Base-by-base conservation (phyloP, 768 basidiomycete genomes). In the Lanmaoa pseudosensibilis region DNA sequence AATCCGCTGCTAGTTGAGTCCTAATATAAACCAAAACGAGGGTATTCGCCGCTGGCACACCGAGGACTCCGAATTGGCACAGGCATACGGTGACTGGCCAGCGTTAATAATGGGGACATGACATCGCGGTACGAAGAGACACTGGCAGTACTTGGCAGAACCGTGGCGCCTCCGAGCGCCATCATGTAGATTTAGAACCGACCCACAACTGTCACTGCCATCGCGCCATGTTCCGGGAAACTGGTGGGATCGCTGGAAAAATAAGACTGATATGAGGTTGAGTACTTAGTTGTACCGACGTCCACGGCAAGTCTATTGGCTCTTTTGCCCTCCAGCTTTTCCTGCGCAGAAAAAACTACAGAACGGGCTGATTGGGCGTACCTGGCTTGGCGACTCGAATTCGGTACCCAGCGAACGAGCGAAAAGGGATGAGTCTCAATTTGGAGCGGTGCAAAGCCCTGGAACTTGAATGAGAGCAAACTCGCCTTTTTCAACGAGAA, bases 191-290 rank as follows among this genome's bases (percentile, higher is more conserved):
- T 6, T 27, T 27, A 27, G 27, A 27, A 27, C 27, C 27, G 27
- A 27, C 27, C 27, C n/a, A 27, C 27, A 27, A 27, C 2, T 27
- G 27, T 27, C 63, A 59, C 57, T 33, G 61, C 56, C 53, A 56
- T 58, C 36, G 66, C 68, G 67, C 67, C 67, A 43, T 56, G 45
- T 65, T 54, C 67, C 67, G 52, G 67, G 67, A 30, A 68, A 59
- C 54, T 51, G 67, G 68, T 9, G 25, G 16, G 30, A 4, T 34
- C 38, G 18, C 15, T 41, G 50, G 27, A 27, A 27, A 27, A 27
- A 27, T 27, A 27, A 27, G 3, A 27, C 27, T 27, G 5, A 27
- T 27, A 6, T 27, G 27, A 27, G 27, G 27, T 27, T 6, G 4
- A 27, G 6, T 27, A 27, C 27, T 27, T 27, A 27, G 27, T 27